phyloP scores from a whole-genome alignment of 2,329 filamentous ascomycete genomes.

The Xylaria sp. region DNA sequence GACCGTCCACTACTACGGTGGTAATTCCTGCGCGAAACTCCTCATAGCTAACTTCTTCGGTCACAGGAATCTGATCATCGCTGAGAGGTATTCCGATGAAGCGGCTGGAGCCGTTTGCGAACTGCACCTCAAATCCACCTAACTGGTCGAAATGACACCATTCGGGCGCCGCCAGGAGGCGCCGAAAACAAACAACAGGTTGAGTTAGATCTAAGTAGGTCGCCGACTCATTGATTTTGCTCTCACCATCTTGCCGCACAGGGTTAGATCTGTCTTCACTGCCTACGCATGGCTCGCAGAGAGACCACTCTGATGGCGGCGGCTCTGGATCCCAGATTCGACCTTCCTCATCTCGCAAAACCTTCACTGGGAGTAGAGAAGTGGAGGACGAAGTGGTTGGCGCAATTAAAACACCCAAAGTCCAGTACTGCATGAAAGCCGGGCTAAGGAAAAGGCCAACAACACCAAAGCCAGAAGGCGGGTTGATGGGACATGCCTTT shows the following conservation, averaged over 20 bases:
- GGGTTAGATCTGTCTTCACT: not conserved
- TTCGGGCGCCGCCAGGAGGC: slow-evolving; percentile 15
- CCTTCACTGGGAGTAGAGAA: not conserved
- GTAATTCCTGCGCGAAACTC: slow-evolving; percentile 19
- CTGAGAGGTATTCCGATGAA: slow-evolving; percentile 20
- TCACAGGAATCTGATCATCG: slow-evolving; percentile 2
- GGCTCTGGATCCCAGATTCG: slow-evolving; percentile 23
- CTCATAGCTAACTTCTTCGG: slow-evolving; percentile 19
- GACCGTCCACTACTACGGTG: slow-evolving; percentile 8
- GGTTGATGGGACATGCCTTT: not conserved
- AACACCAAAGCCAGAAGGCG: slow-evolving; percentile 10
- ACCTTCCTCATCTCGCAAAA: slow-evolving; percentile 17
- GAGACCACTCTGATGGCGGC: not conserved
- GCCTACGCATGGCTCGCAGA: slow-evolving; percentile 16
- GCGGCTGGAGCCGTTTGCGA: slow-evolving; percentile 7
- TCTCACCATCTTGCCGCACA: not conserved
- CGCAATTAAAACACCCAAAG: slow-evolving; percentile 19
- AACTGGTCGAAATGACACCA: slow-evolving; percentile 18
- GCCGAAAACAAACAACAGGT: slow-evolving; percentile 24
- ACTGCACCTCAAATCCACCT: slow-evolving; percentile 24
- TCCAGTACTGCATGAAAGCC: slow-evolving; percentile 22
- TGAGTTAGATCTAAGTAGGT: slow-evolving; percentile 16
- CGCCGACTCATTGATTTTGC: slow-evolving; percentile 10
- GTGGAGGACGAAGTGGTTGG: slow-evolving; percentile 6
- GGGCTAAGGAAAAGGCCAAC: slow-evolving; percentile 23